Evolutionary conservation across 257 asterid genomes (phyloP).

Genomic region (Jasminum sambac): DNA sequence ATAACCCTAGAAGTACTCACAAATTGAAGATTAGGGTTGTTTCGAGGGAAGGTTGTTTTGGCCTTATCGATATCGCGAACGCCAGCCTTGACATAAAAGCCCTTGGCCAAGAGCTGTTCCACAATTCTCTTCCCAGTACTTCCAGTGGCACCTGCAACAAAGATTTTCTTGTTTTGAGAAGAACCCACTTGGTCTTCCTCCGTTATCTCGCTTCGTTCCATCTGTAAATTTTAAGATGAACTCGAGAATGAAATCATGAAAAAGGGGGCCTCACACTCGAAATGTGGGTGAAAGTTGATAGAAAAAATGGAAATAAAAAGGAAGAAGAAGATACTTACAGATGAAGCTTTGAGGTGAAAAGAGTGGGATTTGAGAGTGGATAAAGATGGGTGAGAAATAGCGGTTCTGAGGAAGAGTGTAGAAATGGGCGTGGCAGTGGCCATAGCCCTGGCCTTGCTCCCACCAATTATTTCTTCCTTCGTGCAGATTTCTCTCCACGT

Average conservation of each 20-base stretch:
- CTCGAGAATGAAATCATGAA: slow-evolving; percentile 3
- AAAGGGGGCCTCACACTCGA: background rate
- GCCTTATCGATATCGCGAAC: slow-evolving; percentile 87
- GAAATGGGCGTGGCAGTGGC: slow-evolving; percentile 36
- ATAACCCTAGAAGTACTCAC: slow-evolving; percentile 48
- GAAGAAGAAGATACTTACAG: slow-evolving; percentile 26
- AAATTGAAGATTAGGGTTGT: slow-evolving; percentile 69
- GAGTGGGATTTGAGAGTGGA: slow-evolving; percentile 27
- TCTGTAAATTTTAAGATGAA: slow-evolving; percentile 36
- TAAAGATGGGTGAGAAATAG: slow-evolving; percentile 35
- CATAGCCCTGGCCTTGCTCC: slow-evolving; percentile 22
- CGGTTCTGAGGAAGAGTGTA: slow-evolving; percentile 36
- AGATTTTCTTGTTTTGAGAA: slow-evolving; percentile 59
- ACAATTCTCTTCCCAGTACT: slow-evolving; percentile 92
- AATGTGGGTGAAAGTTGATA: background rate
- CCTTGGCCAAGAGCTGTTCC: slow-evolving; percentile 84
- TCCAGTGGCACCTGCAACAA: slow-evolving; percentile 95
- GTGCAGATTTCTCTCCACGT: background rate
- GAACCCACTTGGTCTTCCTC: slow-evolving; percentile 40
- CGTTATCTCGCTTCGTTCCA: slow-evolving; percentile 62
- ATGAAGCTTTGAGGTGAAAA: slow-evolving; percentile 47
- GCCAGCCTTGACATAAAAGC: slow-evolving; percentile 90
- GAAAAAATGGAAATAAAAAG: background rate
- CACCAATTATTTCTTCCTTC: slow-evolving; percentile 15
- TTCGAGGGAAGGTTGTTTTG: slow-evolving; percentile 53